Evolutionary conservation across 2,329 filamentous ascomycete species (phyloP).

Genomic region (Nakataea oryzae): DNA sequence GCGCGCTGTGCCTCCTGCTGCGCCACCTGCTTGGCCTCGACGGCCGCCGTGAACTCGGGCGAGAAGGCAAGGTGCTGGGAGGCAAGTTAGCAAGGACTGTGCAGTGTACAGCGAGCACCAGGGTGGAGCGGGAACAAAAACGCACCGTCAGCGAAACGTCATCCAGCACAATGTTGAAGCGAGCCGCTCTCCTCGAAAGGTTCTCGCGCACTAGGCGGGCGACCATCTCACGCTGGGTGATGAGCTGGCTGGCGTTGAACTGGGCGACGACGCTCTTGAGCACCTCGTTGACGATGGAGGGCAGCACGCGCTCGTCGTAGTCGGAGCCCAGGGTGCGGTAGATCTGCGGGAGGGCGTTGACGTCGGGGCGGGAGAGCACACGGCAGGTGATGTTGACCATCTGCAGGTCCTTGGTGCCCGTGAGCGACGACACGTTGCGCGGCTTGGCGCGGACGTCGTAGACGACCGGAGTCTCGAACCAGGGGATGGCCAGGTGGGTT

Average conservation of each 20-base stretch:
- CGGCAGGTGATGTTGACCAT: constrained; percentile 99
- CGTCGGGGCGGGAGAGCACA: constrained; percentile 84
- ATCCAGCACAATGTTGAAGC: constrained; percentile 95
- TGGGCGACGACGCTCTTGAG: constrained; percentile 97
- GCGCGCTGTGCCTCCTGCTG: constrained; percentile 94
- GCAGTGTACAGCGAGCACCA: not conserved
- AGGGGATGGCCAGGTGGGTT: constrained; percentile 88
- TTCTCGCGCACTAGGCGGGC: constrained; percentile 87
- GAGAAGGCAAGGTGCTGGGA: constrained; percentile 60
- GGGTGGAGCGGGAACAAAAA: not conserved
- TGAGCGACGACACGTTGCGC: constrained; percentile 90
- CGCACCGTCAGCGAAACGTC: constrained; percentile 90
- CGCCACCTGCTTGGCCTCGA: constrained; percentile 65
- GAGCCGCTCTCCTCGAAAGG: constrained; percentile 76
- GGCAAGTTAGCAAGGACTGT: not conserved
- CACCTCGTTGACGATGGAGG: constrained; percentile 97
- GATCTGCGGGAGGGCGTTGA: constrained; percentile 88
- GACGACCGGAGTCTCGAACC: constrained; percentile 93
- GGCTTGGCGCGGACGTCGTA: constrained; percentile 98
- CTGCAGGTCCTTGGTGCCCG: constrained; percentile 97
- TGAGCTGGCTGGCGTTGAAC: constrained; percentile 96
- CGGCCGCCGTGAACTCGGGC: constrained; percentile 62
- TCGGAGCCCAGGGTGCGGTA: constrained; percentile 92
- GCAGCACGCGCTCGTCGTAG: constrained; percentile 93
- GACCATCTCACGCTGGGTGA: constrained; percentile 97